A percentile compares a stretch with the other conserved stretches of the same genome.
Conservation (phyloP, 148 eudicot species). For the Pouteria glomerata region DNA sequence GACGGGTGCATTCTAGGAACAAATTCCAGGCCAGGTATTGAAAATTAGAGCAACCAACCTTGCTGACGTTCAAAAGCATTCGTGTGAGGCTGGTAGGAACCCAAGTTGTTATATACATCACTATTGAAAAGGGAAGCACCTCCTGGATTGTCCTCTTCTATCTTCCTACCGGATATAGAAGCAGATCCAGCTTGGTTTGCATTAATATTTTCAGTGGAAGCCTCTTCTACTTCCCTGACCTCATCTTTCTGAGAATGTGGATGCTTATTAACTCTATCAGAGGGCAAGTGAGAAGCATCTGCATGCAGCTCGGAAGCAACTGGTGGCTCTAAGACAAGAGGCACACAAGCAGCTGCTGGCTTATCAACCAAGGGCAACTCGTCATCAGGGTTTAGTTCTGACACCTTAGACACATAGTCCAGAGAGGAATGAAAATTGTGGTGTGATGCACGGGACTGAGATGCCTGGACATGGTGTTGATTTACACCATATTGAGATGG, state of each 20-base stretch:
- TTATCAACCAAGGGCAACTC: conserved; percentile 78
- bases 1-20: not conserved
- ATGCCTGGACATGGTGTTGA: conserved; percentile 30
- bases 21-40: not conserved
- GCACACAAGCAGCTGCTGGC: conserved; percentile 34
- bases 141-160: conserved; percentile 45
- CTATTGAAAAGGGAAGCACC: conserved; percentile 49
- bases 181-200: conserved; percentile 32
- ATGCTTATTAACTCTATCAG: conserved; percentile 32
- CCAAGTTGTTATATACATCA: conserved; percentile 43
- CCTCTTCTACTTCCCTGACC: conserved; percentile 37
- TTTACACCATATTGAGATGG: conserved; percentile 32
- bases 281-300: conserved; percentile 29
- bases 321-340: conserved; percentile 34
- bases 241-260: conserved; percentile 31
- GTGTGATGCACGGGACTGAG: conserved; percentile 29
- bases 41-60: conserved; percentile 36
- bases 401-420: conserved; percentile 32
- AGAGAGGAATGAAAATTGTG: conserved; percentile 34
- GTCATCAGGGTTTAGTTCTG: conserved; percentile 38
- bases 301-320: conserved; percentile 39
- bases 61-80: conserved; percentile 33
- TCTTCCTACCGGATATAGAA: conserved; percentile 36
- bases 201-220: conserved; percentile 24
- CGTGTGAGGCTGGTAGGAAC: conserved; percentile 45